These are phyloP conservation scores for Camelina sativa DNA, from an alignment of 345 rosid genomes.

Conservation along the genomic window DNA sequence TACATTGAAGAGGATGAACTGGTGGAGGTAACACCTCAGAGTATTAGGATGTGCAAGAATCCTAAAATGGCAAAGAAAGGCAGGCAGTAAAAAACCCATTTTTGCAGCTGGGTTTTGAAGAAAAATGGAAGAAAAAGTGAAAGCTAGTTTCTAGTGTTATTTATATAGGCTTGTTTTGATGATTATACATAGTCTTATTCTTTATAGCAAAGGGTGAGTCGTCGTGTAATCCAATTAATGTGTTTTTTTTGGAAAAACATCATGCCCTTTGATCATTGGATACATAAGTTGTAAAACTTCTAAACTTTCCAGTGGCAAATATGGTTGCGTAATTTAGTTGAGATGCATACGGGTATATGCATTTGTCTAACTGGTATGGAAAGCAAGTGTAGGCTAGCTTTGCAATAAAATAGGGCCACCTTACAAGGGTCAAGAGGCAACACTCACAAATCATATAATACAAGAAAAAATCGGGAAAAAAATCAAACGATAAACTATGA, in stretches of 20 bases:
- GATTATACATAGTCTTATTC: conserved; percentile 29
- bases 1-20: conserved; percentile 96
- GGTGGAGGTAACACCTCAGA: conserved; percentile 90
- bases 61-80: conserved; percentile 70
- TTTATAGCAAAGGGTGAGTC: conserved; percentile 30
- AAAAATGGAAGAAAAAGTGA: conserved; percentile 24
- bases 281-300: neutral
- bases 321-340: neutral
- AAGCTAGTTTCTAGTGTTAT: conserved; percentile 36
- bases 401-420: too few relatives aligned
- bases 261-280: conserved; percentile 19
- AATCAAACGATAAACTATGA: neutral
- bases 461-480: too few relatives aligned
- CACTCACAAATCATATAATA: too few relatives aligned
- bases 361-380: too few relatives aligned
- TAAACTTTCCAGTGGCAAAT: neutral
- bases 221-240: conserved; percentile 28
- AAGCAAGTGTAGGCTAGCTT: too few relatives aligned
- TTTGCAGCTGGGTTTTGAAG: conserved; percentile 36
- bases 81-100: conserved; percentile 45
- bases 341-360: too few relatives aligned
- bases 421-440: too few relatives aligned
- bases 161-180: conserved; percentile 35
- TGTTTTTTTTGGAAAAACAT: conserved; percentile 14
- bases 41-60: conserved; percentile 90